Evolutionary conservation across 345 rosid species (phyloP).

Genomic region (Corchorus olitorius): DNA sequence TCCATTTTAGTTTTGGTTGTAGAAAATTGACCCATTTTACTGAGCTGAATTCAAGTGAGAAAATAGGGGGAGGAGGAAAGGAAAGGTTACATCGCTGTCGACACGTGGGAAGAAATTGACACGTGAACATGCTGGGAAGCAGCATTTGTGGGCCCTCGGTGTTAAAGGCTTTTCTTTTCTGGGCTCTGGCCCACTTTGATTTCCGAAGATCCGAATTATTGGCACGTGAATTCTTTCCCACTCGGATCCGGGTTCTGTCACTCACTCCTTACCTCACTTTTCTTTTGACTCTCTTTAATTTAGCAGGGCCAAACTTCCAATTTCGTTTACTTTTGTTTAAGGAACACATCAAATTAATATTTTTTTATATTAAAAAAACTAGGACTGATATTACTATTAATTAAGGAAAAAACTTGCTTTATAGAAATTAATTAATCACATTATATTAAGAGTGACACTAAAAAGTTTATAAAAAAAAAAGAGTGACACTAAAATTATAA

Average conservation of each 20-base stretch:
- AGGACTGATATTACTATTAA: too few relatives aligned
- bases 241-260: constrained; percentile 12
- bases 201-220: constrained; percentile 4
- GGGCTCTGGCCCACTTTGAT: constrained; percentile 13
- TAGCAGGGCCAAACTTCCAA: background rate
- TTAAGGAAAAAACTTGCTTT: too few relatives aligned
- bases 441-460: too few relatives aligned
- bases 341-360: background rate
- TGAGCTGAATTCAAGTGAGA: background rate
- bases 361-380: too few relatives aligned
- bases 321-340: background rate
- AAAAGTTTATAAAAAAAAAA: too few relatives aligned
- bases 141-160: constrained; percentile 17
- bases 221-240: constrained; percentile 12
- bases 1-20: background rate
- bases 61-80: background rate
- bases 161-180: background rate
- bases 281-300: background rate
- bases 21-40: background rate
- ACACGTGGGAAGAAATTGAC: constrained; percentile 32
- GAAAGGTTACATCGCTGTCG: constrained; percentile 14
- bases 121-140: constrained; percentile 22
- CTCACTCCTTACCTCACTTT: background rate
- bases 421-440: too few relatives aligned
- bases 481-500: too few relatives aligned